Base-by-base conservation (phyloP, 352 stramenopile genomes). In the Phytophthora pini region DNA sequence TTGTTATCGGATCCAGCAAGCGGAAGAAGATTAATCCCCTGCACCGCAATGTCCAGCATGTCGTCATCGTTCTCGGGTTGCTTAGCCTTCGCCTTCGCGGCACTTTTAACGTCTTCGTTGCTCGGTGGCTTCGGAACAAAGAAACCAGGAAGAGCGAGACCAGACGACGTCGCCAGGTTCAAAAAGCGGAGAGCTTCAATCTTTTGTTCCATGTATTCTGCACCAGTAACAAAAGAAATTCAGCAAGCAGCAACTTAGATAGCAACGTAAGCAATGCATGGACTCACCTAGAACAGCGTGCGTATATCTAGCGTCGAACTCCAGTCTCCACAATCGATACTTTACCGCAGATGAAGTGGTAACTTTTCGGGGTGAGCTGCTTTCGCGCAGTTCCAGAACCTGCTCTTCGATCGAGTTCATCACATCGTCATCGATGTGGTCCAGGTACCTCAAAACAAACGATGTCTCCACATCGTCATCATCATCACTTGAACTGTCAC, bases 231-330 rank as follows among this genome's bases (percentile, higher is more conserved):
- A 36, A 43, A 56, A 40, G 8, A 22, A 38, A 44, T 8, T 56
- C 2, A 52, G n/a, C 43, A 68, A 29, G 5, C 56, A 54, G 40
- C 47, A 15, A 3, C 7, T 13, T 34, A 24, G 24, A 20, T 11
- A 38, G 24, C 7, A 13, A 46, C 24, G 17, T 15, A 52, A 46
- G 22, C 22, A 44, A 3, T 27, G 22, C 20, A 50, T 12, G 36
- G 15, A 78, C 73, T 56, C 61, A 90, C 83, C 75, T 36, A 94
- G 55, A 15, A 91, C 68, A 27, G 65, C 55, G 29, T 78, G 32
- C 24, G 73, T 73, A 46, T 92, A 92, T 40, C 87, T 84, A 13
- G 80, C 79, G 43, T 95, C 87, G 44, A 93, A 88, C 59, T 95
- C 87, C 29, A 94, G 61, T 63, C 77, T 75, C 87, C 87, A 95